A percentile compares a stretch with the other conserved stretches of the same genome.
Evolutionary conservation across 352 stramenopile species (phyloP).

Genomic region (Ophiocytium majus): DNA sequence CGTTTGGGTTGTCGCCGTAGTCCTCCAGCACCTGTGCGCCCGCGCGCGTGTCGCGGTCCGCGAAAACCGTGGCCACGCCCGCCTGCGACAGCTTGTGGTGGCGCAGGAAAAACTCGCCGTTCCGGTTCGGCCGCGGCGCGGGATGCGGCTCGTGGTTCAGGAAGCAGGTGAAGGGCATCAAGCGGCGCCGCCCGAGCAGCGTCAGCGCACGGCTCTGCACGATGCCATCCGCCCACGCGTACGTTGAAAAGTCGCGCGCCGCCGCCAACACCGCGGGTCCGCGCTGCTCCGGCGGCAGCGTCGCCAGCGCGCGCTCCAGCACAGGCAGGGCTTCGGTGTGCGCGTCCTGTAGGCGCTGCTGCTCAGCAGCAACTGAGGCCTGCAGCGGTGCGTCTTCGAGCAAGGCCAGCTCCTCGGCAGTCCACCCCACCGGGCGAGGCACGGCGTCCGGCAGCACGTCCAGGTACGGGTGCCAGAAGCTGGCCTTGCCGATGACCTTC

Average conservation of each 20-base stretch:
- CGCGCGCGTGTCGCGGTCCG: neutral
- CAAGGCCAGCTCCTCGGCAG: neutral
- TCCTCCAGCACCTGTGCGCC: conserved; percentile 66
- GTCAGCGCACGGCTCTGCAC: conserved; percentile 19
- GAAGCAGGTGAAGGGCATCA: conserved; percentile 21
- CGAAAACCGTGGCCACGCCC: neutral
- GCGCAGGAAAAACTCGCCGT: conserved; percentile 8
- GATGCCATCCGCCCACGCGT: conserved; percentile 13
- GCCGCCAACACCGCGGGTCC: neutral
- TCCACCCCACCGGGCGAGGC: neutral
- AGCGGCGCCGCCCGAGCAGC: neutral
- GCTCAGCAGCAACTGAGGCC: neutral
- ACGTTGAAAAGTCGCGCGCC: neutral
- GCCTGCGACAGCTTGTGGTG: neutral
- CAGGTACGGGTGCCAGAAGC: conserved; percentile 13
- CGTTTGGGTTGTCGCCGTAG: conserved; percentile 86
- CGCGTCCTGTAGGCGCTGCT: neutral
- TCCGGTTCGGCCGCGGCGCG: neutral
- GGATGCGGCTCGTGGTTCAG: conserved; percentile 10
- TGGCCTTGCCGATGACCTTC: neutral
- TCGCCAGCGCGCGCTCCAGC: neutral
- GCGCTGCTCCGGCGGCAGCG: neutral
- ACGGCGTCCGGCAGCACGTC: conserved; percentile 5
- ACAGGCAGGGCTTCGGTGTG: neutral
- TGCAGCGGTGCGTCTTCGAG: neutral